Percentiles rank a stretch among this genome's conserved stretches.
Evolutionary conservation across 2,329 filamentous ascomycete species (phyloP).

Genomic region (Aphanocladium album): DNA sequence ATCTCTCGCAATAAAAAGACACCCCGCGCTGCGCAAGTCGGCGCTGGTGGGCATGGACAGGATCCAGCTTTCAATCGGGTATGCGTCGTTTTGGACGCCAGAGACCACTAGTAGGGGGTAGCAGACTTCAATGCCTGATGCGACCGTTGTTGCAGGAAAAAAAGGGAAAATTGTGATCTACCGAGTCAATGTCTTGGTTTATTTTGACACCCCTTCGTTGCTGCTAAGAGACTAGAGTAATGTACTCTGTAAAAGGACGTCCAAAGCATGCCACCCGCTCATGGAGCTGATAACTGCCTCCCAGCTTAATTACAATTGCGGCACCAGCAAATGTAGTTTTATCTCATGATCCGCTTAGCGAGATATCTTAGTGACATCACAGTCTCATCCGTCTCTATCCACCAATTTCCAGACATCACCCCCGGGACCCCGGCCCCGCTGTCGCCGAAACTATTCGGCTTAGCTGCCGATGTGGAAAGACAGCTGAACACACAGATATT

Average conservation of each 20-base stretch:
- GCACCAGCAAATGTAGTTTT: neutral
- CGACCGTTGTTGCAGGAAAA: neutral
- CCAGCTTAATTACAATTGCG: neutral
- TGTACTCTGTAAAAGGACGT: too few relatives aligned
- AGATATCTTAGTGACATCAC: neutral
- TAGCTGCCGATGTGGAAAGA: neutral
- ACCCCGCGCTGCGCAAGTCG: neutral
- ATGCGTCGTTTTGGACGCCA: too few relatives aligned
- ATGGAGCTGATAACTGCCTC: too few relatives aligned
- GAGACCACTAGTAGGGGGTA: too few relatives aligned
- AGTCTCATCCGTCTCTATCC: neutral
- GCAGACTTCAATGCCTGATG: neutral
- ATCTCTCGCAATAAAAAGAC: neutral
- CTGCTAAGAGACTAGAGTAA: too few relatives aligned
- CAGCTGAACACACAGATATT: neutral
- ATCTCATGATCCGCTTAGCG: neutral
- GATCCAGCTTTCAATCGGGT: too few relatives aligned
- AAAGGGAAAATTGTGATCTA: neutral
- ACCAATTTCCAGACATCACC: neutral
- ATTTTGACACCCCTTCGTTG: neutral
- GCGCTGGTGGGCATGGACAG: too few relatives aligned
- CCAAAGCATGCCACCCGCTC: too few relatives aligned
- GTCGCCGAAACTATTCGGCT: conserved; percentile 6
- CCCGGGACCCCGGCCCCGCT: neutral
- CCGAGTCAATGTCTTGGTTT: neutral